Evolutionary conservation across 225 moss, liverwort and hornwort genomes (phyloP).

Genomic region (Polytrichum formosum): DNA sequence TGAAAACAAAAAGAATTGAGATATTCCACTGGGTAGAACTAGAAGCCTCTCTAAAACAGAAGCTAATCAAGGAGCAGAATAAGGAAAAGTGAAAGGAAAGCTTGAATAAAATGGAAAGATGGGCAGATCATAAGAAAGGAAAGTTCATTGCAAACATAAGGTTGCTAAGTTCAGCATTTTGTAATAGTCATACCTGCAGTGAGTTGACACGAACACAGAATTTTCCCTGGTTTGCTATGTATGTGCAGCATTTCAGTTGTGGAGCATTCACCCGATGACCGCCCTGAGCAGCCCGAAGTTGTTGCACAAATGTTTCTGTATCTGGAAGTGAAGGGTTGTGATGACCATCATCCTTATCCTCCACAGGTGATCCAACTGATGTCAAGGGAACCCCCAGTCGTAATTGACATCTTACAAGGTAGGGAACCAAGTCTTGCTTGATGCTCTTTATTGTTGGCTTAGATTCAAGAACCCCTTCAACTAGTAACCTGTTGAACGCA

Average conservation of each 20-base stretch:
- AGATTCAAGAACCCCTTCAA: conserved; percentile 55
- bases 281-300: conserved; percentile 13
- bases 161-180: too few relatives aligned
- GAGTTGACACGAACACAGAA: conserved; percentile 60
- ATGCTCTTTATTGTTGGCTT: conserved; percentile 58
- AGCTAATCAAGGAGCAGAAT: too few relatives aligned
- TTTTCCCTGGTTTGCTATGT: conserved; percentile 50
- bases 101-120: too few relatives aligned
- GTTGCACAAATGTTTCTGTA: conserved; percentile 11
- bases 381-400: conserved; percentile 22
- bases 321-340: conserved; percentile 9
- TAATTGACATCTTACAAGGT: conserved; percentile 58
- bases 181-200: conserved; percentile 18
- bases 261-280: conserved; percentile 16
- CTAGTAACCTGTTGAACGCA: conserved; percentile 52
- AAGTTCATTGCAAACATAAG: too few relatives aligned
- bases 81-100: too few relatives aligned
- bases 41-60: too few relatives aligned
- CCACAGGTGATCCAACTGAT: conserved; percentile 13
- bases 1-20: conserved; percentile 10
- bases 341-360: conserved; percentile 1
- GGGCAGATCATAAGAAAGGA: too few relatives aligned
- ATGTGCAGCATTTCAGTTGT: conserved; percentile 53
- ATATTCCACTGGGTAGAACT: too few relatives aligned
- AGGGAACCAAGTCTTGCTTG: conserved; percentile 61